phyloP scores from a whole-genome alignment of 768 basidiomycete genomes.

The Mycena indigotica region DNA sequence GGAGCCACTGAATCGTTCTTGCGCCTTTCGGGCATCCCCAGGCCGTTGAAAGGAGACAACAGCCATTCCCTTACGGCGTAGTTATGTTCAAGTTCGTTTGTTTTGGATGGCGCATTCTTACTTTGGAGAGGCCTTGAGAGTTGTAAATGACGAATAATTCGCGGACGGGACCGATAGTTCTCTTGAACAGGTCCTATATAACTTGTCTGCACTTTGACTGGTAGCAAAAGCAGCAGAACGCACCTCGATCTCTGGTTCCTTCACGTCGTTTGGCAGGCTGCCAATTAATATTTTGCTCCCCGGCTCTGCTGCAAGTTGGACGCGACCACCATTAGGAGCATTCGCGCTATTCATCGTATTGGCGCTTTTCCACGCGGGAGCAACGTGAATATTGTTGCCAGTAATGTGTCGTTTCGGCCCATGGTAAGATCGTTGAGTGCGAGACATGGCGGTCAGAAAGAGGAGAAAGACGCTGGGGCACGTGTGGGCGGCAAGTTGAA shows the following conservation, averaged over 20 bases:
- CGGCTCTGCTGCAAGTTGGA: slow-evolving; percentile 34
- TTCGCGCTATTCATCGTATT: slow-evolving; percentile 9
- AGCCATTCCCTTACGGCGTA: too few species aligned
- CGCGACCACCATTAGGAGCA: background rate
- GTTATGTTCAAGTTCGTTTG: too few species aligned
- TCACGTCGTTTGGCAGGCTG: slow-evolving; percentile 67
- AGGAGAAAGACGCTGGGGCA: too few species aligned
- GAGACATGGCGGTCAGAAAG: background rate
- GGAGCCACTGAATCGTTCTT: slow-evolving; percentile 73
- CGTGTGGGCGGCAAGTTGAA: too few species aligned
- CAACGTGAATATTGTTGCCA: slow-evolving; percentile 55
- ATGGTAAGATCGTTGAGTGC: slow-evolving; percentile 45
- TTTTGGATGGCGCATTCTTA: too few species aligned
- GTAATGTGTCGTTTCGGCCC: slow-evolving; percentile 56
- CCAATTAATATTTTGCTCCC: slow-evolving; percentile 74
- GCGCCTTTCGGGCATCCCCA: slow-evolving; percentile 64
- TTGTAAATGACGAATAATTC: slow-evolving; percentile 77
- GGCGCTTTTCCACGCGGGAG: slow-evolving; percentile 62
- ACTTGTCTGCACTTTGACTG: background rate
- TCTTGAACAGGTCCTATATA: slow-evolving; percentile 70
- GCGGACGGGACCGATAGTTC: slow-evolving; percentile 73
- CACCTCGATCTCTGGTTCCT: slow-evolving; percentile 69
- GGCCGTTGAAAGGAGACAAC: slow-evolving; percentile 65
- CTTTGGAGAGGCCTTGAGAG: slow-evolving; percentile 70
- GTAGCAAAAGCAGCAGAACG: background rate